Evolutionary conservation across 495 filamentous ascomycete species (phyloP).

Genomic region (Aspergillus campestris): DNA sequence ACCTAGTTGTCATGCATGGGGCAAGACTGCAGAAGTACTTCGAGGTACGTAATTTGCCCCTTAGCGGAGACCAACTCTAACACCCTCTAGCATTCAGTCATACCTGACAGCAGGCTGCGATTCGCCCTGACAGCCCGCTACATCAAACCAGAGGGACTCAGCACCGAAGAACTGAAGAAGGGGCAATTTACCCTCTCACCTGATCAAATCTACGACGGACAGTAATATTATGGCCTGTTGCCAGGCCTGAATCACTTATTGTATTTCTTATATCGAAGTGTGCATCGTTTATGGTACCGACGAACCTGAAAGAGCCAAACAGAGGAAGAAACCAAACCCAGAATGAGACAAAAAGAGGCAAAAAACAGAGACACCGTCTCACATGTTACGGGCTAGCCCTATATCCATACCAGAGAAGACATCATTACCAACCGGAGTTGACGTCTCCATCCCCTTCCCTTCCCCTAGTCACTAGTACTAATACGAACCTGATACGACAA

Average conservation of each 20-base stretch:
- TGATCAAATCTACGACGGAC: constrained; percentile 28
- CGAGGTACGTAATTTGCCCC: constrained; percentile 44
- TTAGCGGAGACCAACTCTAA: constrained; percentile 8
- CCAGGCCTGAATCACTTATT: not conserved
- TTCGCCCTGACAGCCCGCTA: constrained; percentile 51
- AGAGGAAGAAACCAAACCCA: too few species aligned
- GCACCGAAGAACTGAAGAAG: constrained; percentile 13
- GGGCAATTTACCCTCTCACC: constrained; percentile 18
- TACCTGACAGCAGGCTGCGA: constrained; percentile 46
- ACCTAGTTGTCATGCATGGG: constrained; percentile 79
- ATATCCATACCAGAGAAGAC: too few species aligned
- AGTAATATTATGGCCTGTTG: constrained; percentile 9
- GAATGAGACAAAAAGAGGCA: too few species aligned
- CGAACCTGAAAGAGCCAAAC: not conserved
- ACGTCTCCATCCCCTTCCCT: too few species aligned
- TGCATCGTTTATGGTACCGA: not conserved
- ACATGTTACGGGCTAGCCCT: too few species aligned
- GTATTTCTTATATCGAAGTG: not conserved
- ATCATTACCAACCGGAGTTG: too few species aligned
- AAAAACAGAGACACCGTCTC: too few species aligned
- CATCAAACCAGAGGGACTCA: constrained; percentile 21
- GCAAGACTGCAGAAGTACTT: constrained; percentile 59
- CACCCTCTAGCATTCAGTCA: constrained; percentile 51
- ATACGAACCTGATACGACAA: too few species aligned
- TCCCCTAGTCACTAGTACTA: too few species aligned